These are phyloP conservation scores for Leonotis leonurus DNA, from an alignment of 257 asterid genomes.

Conservation along the genomic window DNA sequence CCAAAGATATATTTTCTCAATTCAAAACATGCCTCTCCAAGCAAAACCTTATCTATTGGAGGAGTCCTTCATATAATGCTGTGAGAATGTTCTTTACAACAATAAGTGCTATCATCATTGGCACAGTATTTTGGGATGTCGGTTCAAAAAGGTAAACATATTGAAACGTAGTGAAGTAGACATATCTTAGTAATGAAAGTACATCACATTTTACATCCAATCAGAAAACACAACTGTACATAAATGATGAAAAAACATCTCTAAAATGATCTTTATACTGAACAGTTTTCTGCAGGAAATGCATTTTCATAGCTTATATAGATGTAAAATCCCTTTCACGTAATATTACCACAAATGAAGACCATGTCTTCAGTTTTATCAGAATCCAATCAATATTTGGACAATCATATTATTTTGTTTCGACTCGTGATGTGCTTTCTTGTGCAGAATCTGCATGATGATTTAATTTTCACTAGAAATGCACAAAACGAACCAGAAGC, in stretches of 20 bases:
- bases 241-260: neutral
- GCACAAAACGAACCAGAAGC: neutral
- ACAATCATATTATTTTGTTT: neutral
- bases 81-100: conserved; percentile 79
- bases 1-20: conserved; percentile 53
- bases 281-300: neutral
- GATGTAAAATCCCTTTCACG: neutral
- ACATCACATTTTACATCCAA: neutral
- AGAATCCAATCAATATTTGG: neutral
- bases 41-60: conserved; percentile 77
- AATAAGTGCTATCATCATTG: conserved; percentile 58
- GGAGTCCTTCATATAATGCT: conserved; percentile 71
- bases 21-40: conserved; percentile 65
- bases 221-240: neutral
- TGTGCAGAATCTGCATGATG: neutral
- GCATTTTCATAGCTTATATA: neutral
- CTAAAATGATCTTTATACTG: neutral
- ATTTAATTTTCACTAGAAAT: neutral
- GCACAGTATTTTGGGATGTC: conserved; percentile 66
- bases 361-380: too few species aligned
- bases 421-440: neutral
- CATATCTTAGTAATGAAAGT: neutral
- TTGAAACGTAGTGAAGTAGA: neutral
- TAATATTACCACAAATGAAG: neutral
- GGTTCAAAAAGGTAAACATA: conserved; percentile 62